Percentiles rank a stretch among this genome's conserved stretches.
phyloP scores from a whole-genome alignment of 306 rosid genomes.

The Benincasa hispida region DNA sequence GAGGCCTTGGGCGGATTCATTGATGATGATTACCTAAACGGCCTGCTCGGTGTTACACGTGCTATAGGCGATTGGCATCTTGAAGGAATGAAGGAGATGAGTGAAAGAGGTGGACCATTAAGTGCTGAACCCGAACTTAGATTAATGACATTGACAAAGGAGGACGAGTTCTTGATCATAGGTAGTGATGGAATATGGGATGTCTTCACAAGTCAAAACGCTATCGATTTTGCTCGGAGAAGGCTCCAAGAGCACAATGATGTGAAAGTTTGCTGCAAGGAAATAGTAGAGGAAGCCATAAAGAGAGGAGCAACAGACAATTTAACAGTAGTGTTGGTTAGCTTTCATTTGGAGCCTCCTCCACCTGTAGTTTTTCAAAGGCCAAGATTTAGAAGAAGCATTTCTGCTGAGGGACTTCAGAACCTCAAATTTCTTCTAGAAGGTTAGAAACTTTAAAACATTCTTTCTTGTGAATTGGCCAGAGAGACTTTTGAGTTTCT shows the following conservation, averaged over 20 bases:
- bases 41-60: slow-evolving; percentile 65
- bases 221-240: slow-evolving; percentile 66
- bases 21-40: slow-evolving; percentile 65
- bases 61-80: slow-evolving; percentile 96
- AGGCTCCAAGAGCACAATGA: slow-evolving; percentile 83
- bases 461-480: background rate
- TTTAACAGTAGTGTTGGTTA: slow-evolving; percentile 66
- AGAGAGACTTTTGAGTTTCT: background rate
- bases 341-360: slow-evolving; percentile 77
- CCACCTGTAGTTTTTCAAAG: slow-evolving; percentile 41
- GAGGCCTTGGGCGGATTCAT: slow-evolving; percentile 74
- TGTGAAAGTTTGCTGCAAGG: slow-evolving; percentile 64
- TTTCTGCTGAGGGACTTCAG: slow-evolving; percentile 82
- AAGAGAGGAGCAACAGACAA: slow-evolving; percentile 64
- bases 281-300: slow-evolving; percentile 70
- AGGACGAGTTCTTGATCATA: slow-evolving; percentile 77
- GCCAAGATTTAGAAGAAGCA: slow-evolving; percentile 61
- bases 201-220: slow-evolving; percentile 63
- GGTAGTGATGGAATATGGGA: slow-evolving; percentile 98
- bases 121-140: slow-evolving; percentile 87
- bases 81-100: slow-evolving; percentile 71
- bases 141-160: slow-evolving; percentile 49
- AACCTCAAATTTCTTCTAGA: slow-evolving; percentile 47
- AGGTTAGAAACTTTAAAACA: slow-evolving; percentile 8
- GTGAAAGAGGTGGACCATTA: slow-evolving; percentile 65